A percentile compares a stretch with the other conserved stretches of the same genome.
Evolutionary conservation across 1,139 yeast genomes (phyloP).

Genomic region (Yamadazyma atmosphaerica): DNA sequence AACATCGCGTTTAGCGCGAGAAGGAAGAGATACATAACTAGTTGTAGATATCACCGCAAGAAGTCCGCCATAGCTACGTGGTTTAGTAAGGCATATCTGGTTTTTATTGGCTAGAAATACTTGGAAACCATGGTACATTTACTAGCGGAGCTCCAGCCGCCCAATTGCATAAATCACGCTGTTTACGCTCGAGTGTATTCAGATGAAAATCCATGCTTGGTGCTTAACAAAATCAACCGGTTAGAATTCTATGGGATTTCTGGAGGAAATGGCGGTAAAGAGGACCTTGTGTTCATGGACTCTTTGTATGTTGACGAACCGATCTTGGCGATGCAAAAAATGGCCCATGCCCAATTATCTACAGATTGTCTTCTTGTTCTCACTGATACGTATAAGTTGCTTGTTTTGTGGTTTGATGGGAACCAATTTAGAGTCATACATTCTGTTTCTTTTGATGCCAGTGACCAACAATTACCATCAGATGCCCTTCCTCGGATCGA

Average conservation of each 20-base stretch:
- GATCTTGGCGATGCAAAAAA: slow-evolving; percentile 18
- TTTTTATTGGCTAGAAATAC: too few relatives aligned
- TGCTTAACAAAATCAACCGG: slow-evolving; percentile 18
- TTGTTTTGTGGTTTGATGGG: slow-evolving; percentile 14
- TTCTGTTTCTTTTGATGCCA: slow-evolving; percentile 19
- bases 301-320: slow-evolving; percentile 17
- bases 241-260: slow-evolving; percentile 19
- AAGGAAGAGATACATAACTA: too few relatives aligned
- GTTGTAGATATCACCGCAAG: too few relatives aligned
- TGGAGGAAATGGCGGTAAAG: slow-evolving; percentile 1
- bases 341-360: slow-evolving; percentile 11
- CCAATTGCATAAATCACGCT: slow-evolving; percentile 18
- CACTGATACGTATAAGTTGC: slow-evolving; percentile 16
- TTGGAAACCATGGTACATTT: slow-evolving; percentile 18
- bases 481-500: slow-evolving; percentile 26
- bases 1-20: too few relatives aligned
- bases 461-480: slow-evolving; percentile 29
- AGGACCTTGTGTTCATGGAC: slow-evolving; percentile 12
- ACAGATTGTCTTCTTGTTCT: slow-evolving; percentile 18
- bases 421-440: slow-evolving; percentile 10
- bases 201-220: slow-evolving; percentile 15
- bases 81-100: too few relatives aligned
- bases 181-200: slow-evolving; percentile 15
- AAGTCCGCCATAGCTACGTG: too few relatives aligned
- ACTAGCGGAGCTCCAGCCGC: slow-evolving; percentile 20